Conservation (phyloP, 805 yeast genomes). For the Wickerhamomyces kurtzmanii region DNA sequence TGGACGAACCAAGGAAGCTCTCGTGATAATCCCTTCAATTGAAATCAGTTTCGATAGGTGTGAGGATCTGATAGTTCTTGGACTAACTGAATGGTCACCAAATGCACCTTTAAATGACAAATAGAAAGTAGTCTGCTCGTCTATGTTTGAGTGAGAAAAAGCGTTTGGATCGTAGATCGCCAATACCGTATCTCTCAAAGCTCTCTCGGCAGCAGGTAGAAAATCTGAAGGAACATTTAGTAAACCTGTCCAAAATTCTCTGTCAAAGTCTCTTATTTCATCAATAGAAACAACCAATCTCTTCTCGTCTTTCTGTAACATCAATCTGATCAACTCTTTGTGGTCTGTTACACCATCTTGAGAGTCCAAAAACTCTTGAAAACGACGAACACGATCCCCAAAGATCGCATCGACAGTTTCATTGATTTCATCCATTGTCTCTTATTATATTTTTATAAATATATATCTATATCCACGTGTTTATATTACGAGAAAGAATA, state of each 20-base stretch:
- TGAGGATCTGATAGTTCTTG: constrained; percentile 74
- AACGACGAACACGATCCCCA: constrained; percentile 78
- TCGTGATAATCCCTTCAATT: constrained; percentile 90
- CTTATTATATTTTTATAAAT: no score
- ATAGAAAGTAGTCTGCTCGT: constrained; percentile 56
- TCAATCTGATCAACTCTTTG: constrained; percentile 57
- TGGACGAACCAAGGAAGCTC: constrained; percentile 89
- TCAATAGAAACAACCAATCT: constrained; percentile 74
- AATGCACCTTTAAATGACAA: constrained; percentile 85
- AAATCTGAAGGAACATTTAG: constrained; percentile 72
- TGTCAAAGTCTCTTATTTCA: constrained; percentile 79
- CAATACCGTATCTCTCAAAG: constrained; percentile 69
- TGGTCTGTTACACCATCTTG: constrained; percentile 49
- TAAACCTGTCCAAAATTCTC: constrained; percentile 67
- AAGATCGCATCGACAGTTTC: constrained; percentile 34
- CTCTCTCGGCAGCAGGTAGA: constrained; percentile 83
- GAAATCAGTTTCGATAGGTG: constrained; percentile 76
- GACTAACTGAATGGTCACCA: constrained; percentile 80
- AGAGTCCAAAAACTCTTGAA: constrained; percentile 76
- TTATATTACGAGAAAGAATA: no score
- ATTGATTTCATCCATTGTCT: constrained; percentile 13
- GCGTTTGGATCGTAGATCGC: constrained; percentile 60
- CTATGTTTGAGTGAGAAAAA: constrained; percentile 39
- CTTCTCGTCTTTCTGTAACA: constrained; percentile 57
- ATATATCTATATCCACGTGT: no score